phyloP scores from a whole-genome alignment of 177 flowering plant species.

The Vitis hybrid region DNA sequence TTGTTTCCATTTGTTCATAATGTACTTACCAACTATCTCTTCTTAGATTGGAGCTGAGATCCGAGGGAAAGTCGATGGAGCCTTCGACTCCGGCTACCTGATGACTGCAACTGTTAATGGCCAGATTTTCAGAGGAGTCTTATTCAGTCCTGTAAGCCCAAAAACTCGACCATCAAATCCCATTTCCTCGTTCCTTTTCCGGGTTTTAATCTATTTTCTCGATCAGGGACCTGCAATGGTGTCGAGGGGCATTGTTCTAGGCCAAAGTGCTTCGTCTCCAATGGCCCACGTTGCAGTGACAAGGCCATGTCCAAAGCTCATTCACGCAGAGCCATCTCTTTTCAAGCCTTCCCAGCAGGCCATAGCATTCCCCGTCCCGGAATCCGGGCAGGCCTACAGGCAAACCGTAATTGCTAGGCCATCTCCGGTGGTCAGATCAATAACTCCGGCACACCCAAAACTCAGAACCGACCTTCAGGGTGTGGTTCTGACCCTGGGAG shows the following conservation, averaged over 20 bases:
- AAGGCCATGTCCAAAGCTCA: conserved; percentile 25
- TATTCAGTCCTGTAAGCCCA: conserved; percentile 77
- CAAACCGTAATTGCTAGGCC: conserved; percentile 28
- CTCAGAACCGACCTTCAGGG: conserved; percentile 75
- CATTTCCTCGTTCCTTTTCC: background rate
- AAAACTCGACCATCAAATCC: background rate
- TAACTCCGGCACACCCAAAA: conserved; percentile 29
- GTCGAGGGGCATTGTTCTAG: conserved; percentile 28
- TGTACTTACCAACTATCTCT: background rate
- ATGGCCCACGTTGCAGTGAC: conserved; percentile 17
- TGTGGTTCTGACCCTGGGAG: conserved; percentile 77
- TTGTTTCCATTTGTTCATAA: background rate
- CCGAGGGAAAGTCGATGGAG: conserved; percentile 81
- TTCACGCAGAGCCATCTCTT: conserved; percentile 5
- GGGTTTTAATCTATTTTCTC: background rate
- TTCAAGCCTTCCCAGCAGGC: conserved; percentile 34
- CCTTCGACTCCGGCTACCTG: conserved; percentile 89
- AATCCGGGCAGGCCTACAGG: conserved; percentile 20
- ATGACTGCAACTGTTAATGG: conserved; percentile 92
- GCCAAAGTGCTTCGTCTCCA: conserved; percentile 20
- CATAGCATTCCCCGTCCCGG: conserved; percentile 15
- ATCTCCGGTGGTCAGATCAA: conserved; percentile 22
- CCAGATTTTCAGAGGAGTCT: conserved; percentile 73
- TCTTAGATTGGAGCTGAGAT: conserved; percentile 86
- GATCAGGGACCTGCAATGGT: conserved; percentile 49